These are phyloP conservation scores for Kodamaea suecica DNA, from an alignment of 1,139 yeast genomes.

Conservation along the genomic window DNA sequence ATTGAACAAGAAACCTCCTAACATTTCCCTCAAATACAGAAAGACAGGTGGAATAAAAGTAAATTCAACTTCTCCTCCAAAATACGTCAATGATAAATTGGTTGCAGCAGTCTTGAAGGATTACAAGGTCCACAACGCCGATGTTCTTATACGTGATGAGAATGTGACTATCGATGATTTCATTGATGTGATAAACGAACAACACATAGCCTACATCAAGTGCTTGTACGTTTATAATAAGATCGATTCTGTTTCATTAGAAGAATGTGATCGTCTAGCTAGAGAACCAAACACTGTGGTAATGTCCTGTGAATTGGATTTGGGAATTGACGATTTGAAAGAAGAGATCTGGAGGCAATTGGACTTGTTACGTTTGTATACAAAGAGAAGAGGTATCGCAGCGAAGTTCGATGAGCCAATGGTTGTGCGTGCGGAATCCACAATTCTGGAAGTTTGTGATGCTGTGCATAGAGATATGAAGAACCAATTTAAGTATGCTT, in stretches of 20 bases:
- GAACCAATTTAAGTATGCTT: constrained; percentile 85
- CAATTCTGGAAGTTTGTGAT: constrained; percentile 86
- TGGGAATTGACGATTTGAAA: constrained; percentile 83
- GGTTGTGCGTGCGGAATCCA: constrained; percentile 78
- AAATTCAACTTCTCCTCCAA: constrained; percentile 79
- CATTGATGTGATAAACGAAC: constrained; percentile 85
- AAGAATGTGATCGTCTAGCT: constrained; percentile 90
- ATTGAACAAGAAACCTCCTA: constrained; percentile 77
- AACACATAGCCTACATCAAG: constrained; percentile 82
- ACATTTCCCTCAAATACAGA: constrained; percentile 73
- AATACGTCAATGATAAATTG: constrained; percentile 75
- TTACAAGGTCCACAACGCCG: constrained; percentile 89
- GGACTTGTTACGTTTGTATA: constrained; percentile 74
- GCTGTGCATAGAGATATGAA: constrained; percentile 91
- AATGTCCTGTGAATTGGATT: constrained; percentile 83
- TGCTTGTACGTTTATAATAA: constrained; percentile 94
- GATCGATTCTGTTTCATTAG: constrained; percentile 91
- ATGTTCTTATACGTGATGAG: constrained; percentile 85
- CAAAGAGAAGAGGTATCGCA: constrained; percentile 74
- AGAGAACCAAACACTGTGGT: constrained; percentile 90
- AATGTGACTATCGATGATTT: constrained; percentile 90
- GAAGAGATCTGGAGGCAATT: constrained; percentile 93
- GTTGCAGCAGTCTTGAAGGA: constrained; percentile 77
- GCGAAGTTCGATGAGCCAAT: constrained; percentile 88
- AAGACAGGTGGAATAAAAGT: constrained; percentile 90